phyloP scores from a whole-genome alignment of 805 yeast genomes.

The Starmerella apis region DNA sequence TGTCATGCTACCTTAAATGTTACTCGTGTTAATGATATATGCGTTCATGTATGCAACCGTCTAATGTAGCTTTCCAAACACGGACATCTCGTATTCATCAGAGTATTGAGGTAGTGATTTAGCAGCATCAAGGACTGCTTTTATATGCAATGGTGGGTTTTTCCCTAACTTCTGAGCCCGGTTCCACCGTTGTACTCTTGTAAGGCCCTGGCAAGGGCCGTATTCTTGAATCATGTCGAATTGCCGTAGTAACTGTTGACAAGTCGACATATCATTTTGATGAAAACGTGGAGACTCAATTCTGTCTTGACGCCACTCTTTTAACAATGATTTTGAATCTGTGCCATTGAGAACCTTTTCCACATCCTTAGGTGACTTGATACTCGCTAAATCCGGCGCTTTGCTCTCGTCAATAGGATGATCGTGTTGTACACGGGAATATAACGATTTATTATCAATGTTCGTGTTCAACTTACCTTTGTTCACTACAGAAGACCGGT shows the following conservation, averaged over 20 bases:
- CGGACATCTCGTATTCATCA: constrained; percentile 17
- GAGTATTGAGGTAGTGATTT: constrained; percentile 1
- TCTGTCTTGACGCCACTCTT: constrained; percentile 6
- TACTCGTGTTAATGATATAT: background rate
- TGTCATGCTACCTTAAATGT: no score
- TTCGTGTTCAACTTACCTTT: background rate
- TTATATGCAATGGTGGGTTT: constrained; percentile 32
- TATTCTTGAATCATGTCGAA: constrained; percentile 32
- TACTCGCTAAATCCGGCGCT: background rate
- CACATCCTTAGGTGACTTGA: background rate
- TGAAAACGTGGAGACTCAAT: constrained; percentile 24
- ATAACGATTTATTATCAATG: background rate
- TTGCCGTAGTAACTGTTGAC: constrained; percentile 29
- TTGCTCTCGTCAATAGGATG: background rate
- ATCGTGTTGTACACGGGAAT: background rate
- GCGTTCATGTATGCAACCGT: background rate
- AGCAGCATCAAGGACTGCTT: constrained; percentile 28
- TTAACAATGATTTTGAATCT: constrained; percentile 12
- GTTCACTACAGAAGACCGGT: background rate
- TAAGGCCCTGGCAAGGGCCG: constrained; percentile 36
- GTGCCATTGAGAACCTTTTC: constrained; percentile 12
- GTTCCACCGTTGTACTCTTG: constrained; percentile 34
- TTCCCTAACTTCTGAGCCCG: constrained; percentile 33
- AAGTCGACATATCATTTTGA: constrained; percentile 26
- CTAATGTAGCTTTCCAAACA: constrained; percentile 13